These are phyloP conservation scores for Rhodocollybia butyracea DNA, from an alignment of 768 basidiomycete genomes.

Conservation along the genomic window DNA sequence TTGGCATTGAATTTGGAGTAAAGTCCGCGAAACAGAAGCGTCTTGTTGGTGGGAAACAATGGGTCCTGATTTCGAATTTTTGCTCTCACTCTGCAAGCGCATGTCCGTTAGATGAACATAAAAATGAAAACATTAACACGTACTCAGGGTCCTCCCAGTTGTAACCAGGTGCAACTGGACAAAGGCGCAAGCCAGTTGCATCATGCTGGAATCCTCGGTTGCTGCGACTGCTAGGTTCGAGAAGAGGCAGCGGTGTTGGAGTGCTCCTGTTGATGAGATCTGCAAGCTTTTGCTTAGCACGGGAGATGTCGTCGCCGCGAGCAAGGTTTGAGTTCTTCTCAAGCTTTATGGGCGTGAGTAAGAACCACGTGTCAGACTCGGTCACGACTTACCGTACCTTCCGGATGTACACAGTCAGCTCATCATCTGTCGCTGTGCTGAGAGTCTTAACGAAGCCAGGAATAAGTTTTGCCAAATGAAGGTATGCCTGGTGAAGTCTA, in stretches of 20 bases:
- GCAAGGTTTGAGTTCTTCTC: slow-evolving; percentile 19
- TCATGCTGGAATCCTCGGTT: slow-evolving; percentile 15
- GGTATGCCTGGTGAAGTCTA: not conserved
- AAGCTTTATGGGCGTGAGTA: slow-evolving; percentile 13
- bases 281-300: slow-evolving; percentile 14
- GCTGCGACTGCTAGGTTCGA: not conserved
- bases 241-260: slow-evolving; percentile 5
- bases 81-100: slow-evolving; percentile 6
- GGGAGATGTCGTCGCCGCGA: slow-evolving; percentile 19
- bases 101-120: not conserved
- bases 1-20: slow-evolving; percentile 14
- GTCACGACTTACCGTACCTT: not conserved
- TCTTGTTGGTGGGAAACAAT: slow-evolving; percentile 16
- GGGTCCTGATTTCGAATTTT: slow-evolving; percentile 14
- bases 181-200: slow-evolving; percentile 16
- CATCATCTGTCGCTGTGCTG: not conserved
- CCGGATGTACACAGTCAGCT: not conserved
- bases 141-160: slow-evolving; percentile 14
- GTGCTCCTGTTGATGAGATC: slow-evolving; percentile 17
- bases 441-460: not conserved
- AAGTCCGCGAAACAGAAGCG: slow-evolving; percentile 8
- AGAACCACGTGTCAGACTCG: slow-evolving; percentile 8
- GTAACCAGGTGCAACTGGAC: slow-evolving; percentile 12
- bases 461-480: not conserved
- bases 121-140: not conserved